These are phyloP conservation scores for Cladosporium sphaerospermum DNA, from an alignment of 2,329 filamentous ascomycete species.

Conservation along the genomic window DNA sequence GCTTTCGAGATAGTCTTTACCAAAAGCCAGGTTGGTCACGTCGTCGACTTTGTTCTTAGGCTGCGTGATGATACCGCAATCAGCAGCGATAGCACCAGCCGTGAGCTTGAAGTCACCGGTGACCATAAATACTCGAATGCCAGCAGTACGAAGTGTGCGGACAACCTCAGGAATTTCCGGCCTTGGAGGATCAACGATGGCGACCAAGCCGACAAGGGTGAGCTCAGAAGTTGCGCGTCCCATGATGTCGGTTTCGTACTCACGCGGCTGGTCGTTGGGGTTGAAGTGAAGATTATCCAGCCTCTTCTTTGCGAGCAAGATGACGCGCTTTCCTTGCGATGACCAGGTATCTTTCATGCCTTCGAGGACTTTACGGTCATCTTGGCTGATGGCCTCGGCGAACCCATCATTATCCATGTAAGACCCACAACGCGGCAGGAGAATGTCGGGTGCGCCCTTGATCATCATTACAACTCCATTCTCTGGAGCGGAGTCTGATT, in stretches of 20 bases:
- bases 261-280: constrained; percentile 45
- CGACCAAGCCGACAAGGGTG: constrained; percentile 51
- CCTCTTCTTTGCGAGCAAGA: constrained; percentile 54
- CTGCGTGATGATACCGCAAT: constrained; percentile 64
- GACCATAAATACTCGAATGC: constrained; percentile 75
- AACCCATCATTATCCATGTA: constrained; percentile 53
- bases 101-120: constrained; percentile 74
- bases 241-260: constrained; percentile 52
- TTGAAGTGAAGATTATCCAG: constrained; percentile 53
- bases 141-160: constrained; percentile 59
- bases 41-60: constrained; percentile 46
- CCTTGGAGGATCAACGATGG: constrained; percentile 54
- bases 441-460: constrained; percentile 71
- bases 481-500: constrained; percentile 25
- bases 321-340: constrained; percentile 60
- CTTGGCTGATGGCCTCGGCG: constrained; percentile 46
- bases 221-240: constrained; percentile 45
- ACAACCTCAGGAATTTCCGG: constrained; percentile 55
- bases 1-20: constrained; percentile 25
- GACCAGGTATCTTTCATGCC: constrained; percentile 62
- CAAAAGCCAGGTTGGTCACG: constrained; percentile 44
- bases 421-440: constrained; percentile 57
- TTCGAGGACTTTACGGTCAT: constrained; percentile 50
- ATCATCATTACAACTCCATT: constrained; percentile 56
- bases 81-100: constrained; percentile 63